Evolutionary conservation across 2,329 filamentous ascomycete species (phyloP), one percentile per base, ranked within the genome.

Genomic region (Chrysosphaeria jannelii): DNA sequence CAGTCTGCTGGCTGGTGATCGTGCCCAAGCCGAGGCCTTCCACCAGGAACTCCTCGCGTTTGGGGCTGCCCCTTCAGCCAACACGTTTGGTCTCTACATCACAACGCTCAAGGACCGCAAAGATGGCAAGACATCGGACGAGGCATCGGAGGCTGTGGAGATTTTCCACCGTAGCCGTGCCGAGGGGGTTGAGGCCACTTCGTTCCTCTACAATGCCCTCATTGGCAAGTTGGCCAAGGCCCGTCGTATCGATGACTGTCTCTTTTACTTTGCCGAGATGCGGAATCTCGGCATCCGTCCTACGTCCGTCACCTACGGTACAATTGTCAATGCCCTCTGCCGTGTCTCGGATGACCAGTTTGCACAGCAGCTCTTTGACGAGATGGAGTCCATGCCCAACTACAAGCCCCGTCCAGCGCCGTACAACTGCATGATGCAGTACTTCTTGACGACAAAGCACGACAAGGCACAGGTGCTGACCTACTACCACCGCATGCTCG

Each of bases 381-480:
- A 97, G 50, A 97, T 97, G 85, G 85, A 97, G 51, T 64, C 69
- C 22, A 90, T 89, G 69, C 70, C 78, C 27, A 97, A 97, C 51
- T 97, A 97, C 60, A 93, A 91, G 53, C 76, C 85, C 19, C 70
- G 85, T 7, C 79, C 85, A 13, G 85, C 85, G 13, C 85, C 85
- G 1, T 97, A 97, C 56, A 91, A 97, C 53, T 89, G 76, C 46
- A 72, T 97, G 66, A 97, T 97, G 64, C 85, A 97, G 42, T 93
- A 90, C 50, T 97, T 93, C 60, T 54, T 93, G 34, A 89, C 75
- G 27, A 93, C 81, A 26, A 93, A 93, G 60, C 75, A 78, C 25
- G 81, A 97, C 44, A 81, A 85, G 48, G 50, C 56, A 43, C 93
- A 93, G 61, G 81, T 91, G 5, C 56, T 97, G 13, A 57, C 67